phyloP scores from a whole-genome alignment of 179 eudicot species.

The Actinidia arguta region DNA sequence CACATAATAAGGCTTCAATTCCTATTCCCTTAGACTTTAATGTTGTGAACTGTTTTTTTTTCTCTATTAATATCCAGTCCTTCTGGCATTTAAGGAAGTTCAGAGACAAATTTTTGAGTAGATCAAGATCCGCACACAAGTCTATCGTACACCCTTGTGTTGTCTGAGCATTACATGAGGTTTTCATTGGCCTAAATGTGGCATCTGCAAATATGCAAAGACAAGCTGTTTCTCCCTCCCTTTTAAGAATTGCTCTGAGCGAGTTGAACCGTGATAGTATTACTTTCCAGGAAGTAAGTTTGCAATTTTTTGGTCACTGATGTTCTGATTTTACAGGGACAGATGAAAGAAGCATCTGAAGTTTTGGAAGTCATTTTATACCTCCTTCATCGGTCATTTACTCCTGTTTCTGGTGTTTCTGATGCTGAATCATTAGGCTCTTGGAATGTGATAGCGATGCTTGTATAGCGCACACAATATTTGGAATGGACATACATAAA shows the following conservation, averaged over 20 bases:
- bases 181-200: too few relatives aligned
- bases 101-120: slow-evolving; percentile 68
- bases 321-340: slow-evolving; percentile 66
- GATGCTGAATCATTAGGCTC: slow-evolving; percentile 49
- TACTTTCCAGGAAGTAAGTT: slow-evolving; percentile 47
- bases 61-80: slow-evolving; percentile 45
- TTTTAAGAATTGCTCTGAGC: too few relatives aligned
- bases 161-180: slow-evolving; percentile 67
- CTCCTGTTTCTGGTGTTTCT: slow-evolving; percentile 41
- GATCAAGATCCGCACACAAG: slow-evolving; percentile 55
- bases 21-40: slow-evolving; percentile 6
- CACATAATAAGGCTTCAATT: background rate
- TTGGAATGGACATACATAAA: slow-evolving; percentile 80
- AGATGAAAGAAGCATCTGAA: slow-evolving; percentile 94
- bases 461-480: slow-evolving; percentile 73
- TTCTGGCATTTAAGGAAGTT: slow-evolving; percentile 74
- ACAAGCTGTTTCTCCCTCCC: too few relatives aligned
- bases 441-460: slow-evolving; percentile 68
- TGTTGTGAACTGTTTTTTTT: background rate
- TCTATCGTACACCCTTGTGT: slow-evolving; percentile 91
- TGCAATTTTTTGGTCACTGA: background rate
- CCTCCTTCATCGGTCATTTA: slow-evolving; percentile 72
- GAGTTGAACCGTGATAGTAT: too few relatives aligned
- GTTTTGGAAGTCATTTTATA: slow-evolving; percentile 72
- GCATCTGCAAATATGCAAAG: too few relatives aligned